Base-by-base conservation (phyloP, 2,329 filamentous ascomycete genomes). In the Cercospora sojina region DNA sequence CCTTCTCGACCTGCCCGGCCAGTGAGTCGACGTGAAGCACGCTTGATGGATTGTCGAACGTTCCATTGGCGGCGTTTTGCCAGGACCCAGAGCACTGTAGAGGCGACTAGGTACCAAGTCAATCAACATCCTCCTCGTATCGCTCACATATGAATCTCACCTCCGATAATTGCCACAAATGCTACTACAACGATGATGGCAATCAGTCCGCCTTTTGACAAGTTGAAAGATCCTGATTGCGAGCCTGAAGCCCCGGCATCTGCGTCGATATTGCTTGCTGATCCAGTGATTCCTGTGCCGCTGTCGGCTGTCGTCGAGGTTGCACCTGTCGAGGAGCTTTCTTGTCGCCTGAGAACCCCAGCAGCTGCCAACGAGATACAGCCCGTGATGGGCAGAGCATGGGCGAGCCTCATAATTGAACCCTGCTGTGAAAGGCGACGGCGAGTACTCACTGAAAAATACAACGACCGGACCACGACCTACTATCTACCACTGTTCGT, bases 61-160 rank as follows among this genome's bases (percentile, higher is more conserved):
- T 88, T 90, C 92, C 92, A 95, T 78, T 93, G 91, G 56, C 89
- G 87, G 81, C 92, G 93, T 83, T 95, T 95, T 64, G 92, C 90
- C 41, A 94, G 77, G 77, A 89, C 92, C 81, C 91, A 96, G 29
- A 95, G 86, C 2, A 87, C 80, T 2, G 88, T 86, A 35, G 85
- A 89, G 23, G 83, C 83, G 69, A 89, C 90, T 90, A 3, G 82
- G 83, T 6, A 51, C 49, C n/a, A n/a, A 13, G 29, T 63, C 31
- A 63, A 18, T 57, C 27, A 41, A 51, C 31, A 20, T 27, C 6
- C 10, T 13, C 16, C 10, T 23, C 32, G 9, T 27, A 8, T 25
- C 23, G 12, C 29, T 18, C 12, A 29, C 7, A 20, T 10, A 20
- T 53, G 7, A n/a, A 20, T 78, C 87, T 76, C 82, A 93, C 91